These are phyloP conservation scores for Prototheca cutis DNA, from an alignment of 163 green algal genomes.

Conservation along the genomic window DNA sequence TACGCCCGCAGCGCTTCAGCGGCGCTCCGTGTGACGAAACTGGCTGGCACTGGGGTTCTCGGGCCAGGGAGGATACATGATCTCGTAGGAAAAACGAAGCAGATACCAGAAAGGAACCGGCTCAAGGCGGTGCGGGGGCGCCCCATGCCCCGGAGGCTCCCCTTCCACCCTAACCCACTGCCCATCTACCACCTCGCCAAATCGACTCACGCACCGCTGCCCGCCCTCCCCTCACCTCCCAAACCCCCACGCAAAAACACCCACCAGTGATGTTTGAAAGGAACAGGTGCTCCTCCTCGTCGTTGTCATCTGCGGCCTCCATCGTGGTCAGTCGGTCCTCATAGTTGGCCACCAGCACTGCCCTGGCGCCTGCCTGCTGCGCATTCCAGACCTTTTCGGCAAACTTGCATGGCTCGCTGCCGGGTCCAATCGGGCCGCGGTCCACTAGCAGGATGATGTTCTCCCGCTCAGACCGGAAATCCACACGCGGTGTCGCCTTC, in stretches of 20 bases:
- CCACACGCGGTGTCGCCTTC: conserved; percentile 11
- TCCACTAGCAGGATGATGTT: conserved; percentile 63
- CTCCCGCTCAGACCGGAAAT: conserved; percentile 8
- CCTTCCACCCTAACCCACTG: neutral
- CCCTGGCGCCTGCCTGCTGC: conserved; percentile 66
- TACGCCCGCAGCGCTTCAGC: conserved; percentile 59
- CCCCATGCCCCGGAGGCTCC: no score
- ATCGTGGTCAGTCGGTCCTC: conserved; percentile 70
- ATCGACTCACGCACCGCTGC: no score
- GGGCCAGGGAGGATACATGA: neutral
- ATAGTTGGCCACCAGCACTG: conserved; percentile 72
- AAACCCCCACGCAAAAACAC: no score
- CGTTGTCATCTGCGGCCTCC: conserved; percentile 62
- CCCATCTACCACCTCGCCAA: neutral
- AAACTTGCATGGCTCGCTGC: conserved; percentile 40
- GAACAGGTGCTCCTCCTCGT: conserved; percentile 45
- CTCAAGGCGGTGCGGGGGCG: no score
- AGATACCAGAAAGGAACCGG: no score
- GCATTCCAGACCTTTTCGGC: conserved; percentile 62
- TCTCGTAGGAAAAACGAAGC: no score
- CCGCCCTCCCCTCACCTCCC: no score
- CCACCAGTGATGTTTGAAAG: conserved; percentile 10
- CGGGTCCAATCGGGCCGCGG: conserved; percentile 4
- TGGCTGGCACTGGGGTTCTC: conserved; percentile 50
- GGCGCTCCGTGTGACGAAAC: conserved; percentile 57